Evolutionary conservation across 2,329 filamentous ascomycete genomes (phyloP).

Genomic region (Penicillium nordicum): DNA sequence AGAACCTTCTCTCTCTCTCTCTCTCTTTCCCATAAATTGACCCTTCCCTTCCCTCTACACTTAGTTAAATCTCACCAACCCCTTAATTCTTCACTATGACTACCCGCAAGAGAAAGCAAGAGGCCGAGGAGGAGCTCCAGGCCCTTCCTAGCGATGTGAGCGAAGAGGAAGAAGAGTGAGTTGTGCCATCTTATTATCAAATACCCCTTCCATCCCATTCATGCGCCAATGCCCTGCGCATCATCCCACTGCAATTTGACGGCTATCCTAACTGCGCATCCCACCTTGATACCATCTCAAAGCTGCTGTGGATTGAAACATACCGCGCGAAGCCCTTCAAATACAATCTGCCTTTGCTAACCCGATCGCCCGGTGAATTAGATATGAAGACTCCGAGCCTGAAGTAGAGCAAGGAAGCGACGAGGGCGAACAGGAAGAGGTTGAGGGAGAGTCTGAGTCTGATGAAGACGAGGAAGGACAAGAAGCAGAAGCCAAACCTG

Average conservation of each 20-base stretch:
- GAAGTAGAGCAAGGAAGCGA: slow-evolving; percentile 29
- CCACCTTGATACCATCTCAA: neutral
- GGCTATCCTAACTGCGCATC: neutral
- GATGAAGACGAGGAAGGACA: slow-evolving; percentile 26
- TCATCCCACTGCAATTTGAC: neutral
- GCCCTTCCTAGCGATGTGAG: slow-evolving; percentile 50
- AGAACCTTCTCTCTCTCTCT: slow-evolving; percentile 25
- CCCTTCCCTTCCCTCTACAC: slow-evolving; percentile 17
- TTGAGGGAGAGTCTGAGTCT: slow-evolving; percentile 29
- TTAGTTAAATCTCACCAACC: slow-evolving; percentile 26
- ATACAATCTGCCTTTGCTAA: slow-evolving; percentile 7
- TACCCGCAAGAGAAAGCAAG: slow-evolving; percentile 51
- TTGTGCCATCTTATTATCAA: slow-evolving; percentile 2
- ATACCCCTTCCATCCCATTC: neutral
- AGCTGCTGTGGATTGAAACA: neutral
- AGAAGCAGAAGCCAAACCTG: slow-evolving; percentile 6
- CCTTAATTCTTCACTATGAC: slow-evolving; percentile 43
- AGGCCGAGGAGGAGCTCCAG: slow-evolving; percentile 48
- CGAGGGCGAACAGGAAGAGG: slow-evolving; percentile 30
- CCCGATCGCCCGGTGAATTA: slow-evolving; percentile 10
- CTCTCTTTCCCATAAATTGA: neutral
- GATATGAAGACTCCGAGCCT: slow-evolving; percentile 38
- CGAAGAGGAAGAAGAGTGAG: slow-evolving; percentile 51
- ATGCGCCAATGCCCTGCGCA: neutral
- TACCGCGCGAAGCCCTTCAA: neutral